Conservation (phyloP, 1,284 basidiomycete genomes). For the Cutaneotrichosporon sp. region DNA sequence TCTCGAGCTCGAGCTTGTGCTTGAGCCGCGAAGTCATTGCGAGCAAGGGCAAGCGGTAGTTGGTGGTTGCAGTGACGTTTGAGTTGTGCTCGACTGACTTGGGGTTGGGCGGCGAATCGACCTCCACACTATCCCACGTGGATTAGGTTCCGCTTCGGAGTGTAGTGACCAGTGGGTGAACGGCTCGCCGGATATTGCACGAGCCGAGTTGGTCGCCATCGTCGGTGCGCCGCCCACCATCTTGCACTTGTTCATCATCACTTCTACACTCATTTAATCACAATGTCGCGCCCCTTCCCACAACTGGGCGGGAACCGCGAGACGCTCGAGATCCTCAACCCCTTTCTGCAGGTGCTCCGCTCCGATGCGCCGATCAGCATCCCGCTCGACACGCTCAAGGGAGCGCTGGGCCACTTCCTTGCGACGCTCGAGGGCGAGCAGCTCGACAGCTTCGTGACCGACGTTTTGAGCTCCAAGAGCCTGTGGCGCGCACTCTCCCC, state of each 20-base stretch:
- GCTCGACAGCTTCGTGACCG: slow-evolving; percentile 26
- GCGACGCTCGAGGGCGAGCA: slow-evolving; percentile 25
- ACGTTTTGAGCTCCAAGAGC: slow-evolving; percentile 29
- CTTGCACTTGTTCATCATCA: background rate
- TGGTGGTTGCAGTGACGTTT: background rate
- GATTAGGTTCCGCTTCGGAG: slow-evolving; percentile 6
- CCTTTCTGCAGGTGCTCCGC: slow-evolving; percentile 31
- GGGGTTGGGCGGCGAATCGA: background rate
- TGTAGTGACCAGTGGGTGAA: background rate
- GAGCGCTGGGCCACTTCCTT: slow-evolving; percentile 46
- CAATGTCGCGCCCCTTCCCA: slow-evolving; percentile 1
- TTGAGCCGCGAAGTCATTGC: slow-evolving; percentile 59
- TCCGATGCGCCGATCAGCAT: slow-evolving; percentile 27
- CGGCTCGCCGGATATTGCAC: background rate
- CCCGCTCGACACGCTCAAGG: slow-evolving; percentile 35
- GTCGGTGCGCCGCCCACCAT: background rate
- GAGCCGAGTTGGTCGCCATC: background rate
- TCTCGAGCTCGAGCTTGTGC: slow-evolving; percentile 73
- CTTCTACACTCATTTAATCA: background rate
- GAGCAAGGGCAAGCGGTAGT: slow-evolving; percentile 1
- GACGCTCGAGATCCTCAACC: slow-evolving; percentile 28
- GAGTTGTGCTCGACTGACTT: background rate
- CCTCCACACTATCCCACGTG: slow-evolving; percentile 1
- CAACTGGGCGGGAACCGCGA: slow-evolving; percentile 6
- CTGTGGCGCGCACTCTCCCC: slow-evolving; percentile 27